These are phyloP conservation scores for Nakataea oryzae DNA, from an alignment of 2,329 filamentous ascomycete species.

Conservation along the genomic window DNA sequence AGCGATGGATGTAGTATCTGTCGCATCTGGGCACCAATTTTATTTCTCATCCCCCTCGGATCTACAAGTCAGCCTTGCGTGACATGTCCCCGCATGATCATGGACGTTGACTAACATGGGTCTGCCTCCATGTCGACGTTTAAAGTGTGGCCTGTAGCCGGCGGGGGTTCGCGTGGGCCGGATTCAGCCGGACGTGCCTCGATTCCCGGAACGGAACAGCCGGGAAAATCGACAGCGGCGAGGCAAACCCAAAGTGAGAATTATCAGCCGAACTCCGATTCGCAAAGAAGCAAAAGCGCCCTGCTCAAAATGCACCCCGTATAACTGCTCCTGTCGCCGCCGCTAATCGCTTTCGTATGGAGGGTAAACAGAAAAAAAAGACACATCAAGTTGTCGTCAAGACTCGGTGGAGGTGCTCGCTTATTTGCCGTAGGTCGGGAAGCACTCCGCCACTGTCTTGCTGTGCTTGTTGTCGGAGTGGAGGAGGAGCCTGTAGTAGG, in stretches of 20 bases:
- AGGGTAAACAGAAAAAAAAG: neutral
- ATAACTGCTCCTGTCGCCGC: neutral
- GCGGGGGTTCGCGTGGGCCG: too few species aligned
- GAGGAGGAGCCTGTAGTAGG: slow-evolving; percentile 45
- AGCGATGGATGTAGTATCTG: neutral
- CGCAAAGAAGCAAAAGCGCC: neutral
- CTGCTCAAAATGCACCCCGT: neutral
- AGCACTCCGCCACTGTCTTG: slow-evolving; percentile 63
- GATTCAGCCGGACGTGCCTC: neutral
- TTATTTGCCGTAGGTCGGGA: slow-evolving; percentile 31
- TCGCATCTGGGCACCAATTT: neutral
- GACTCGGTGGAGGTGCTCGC: neutral
- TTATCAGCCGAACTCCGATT: neutral
- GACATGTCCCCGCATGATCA: neutral
- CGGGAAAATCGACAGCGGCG: too few species aligned
- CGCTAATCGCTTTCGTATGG: neutral
- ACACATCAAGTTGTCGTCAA: neutral
- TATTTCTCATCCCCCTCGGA: neutral
- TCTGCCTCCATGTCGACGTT: neutral
- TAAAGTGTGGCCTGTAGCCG: neutral
- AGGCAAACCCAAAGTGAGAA: neutral
- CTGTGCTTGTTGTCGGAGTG: slow-evolving; percentile 70
- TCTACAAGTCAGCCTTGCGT: neutral
- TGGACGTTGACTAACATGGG: neutral
- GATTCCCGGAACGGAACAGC: too few species aligned